phyloP scores from a whole-genome alignment of 345 rosid genomes.

The Euphorbia pulcherrima region DNA sequence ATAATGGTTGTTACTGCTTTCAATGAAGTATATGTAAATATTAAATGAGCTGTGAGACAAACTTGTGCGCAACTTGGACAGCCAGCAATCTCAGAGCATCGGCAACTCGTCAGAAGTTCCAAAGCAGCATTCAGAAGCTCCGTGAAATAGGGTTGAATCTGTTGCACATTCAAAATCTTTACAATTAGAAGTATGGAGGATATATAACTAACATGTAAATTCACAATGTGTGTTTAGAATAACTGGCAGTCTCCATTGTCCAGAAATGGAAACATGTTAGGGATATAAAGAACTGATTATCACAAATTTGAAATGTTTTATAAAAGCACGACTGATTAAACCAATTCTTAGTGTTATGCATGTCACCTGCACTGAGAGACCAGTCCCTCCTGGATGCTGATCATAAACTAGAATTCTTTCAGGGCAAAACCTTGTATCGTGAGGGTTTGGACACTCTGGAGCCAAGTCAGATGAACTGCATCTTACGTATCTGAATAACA shows the following conservation, averaged over 20 bases:
- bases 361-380: conserved; percentile 69
- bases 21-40: neutral
- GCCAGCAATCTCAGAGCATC: conserved; percentile 56
- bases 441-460: conserved; percentile 79
- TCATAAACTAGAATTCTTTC: conserved; percentile 82
- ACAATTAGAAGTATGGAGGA: conserved; percentile 17
- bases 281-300: neutral
- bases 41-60: conserved; percentile 3
- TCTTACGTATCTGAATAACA: conserved; percentile 48
- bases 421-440: conserved; percentile 51
- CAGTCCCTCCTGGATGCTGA: conserved; percentile 90
- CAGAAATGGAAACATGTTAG: neutral
- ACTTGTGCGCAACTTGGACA: conserved; percentile 91
- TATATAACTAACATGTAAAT: neutral
- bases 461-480: conserved; percentile 89
- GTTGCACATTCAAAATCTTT: conserved; percentile 15
- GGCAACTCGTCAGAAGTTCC: conserved; percentile 62
- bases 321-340: neutral
- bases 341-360: neutral
- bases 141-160: conserved; percentile 71
- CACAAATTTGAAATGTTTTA: neutral
- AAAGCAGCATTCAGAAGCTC: conserved; percentile 67
- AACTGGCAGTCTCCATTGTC: neutral
- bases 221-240: neutral
- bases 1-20: neutral